Percentiles rank a stretch among this genome's conserved stretches.
phyloP scores from a whole-genome alignment of 345 rosid species.

The Camelina hispida region DNA sequence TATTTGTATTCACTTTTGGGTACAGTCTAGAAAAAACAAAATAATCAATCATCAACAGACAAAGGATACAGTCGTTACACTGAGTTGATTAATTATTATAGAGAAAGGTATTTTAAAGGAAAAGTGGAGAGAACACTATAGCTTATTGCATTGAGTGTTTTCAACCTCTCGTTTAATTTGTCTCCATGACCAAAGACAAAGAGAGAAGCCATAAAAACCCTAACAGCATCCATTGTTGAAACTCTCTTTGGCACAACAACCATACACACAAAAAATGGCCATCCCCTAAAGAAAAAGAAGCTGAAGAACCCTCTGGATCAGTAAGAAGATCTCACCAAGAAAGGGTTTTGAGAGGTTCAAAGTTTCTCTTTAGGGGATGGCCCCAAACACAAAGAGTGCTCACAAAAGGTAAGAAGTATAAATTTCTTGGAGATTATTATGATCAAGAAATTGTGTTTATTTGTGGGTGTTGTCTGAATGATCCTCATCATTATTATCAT shows the following conservation, averaged over 20 bases:
- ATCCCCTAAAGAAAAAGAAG: conserved; percentile 38
- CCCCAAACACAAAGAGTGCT: conserved; percentile 34
- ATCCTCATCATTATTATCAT: conserved; percentile 21
- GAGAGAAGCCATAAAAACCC: conserved; percentile 40
- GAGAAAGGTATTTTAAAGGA: background rate
- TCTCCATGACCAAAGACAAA: conserved; percentile 46
- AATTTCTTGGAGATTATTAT: conserved; percentile 11
- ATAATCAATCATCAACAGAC: conserved; percentile 15
- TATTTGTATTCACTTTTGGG: background rate
- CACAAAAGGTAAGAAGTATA: conserved; percentile 34
- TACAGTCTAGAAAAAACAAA: conserved; percentile 2
- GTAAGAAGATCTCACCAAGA: conserved; percentile 36
- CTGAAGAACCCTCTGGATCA: conserved; percentile 31
- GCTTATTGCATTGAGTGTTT: conserved; percentile 34
- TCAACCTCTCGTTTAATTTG: conserved; percentile 35
- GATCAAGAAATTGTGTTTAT: conserved; percentile 22
- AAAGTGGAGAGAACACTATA: conserved; percentile 38
- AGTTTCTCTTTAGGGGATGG: conserved; percentile 41
- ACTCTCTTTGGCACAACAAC: conserved; percentile 47
- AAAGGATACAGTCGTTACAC: conserved; percentile 23
- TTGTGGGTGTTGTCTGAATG: conserved; percentile 39
- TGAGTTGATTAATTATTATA: conserved; percentile 13
- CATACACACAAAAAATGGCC: conserved; percentile 34
- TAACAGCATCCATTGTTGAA: conserved; percentile 36
- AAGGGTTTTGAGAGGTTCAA: conserved; percentile 30